Percentiles rank a stretch among this genome's conserved stretches.
phyloP scores from a whole-genome alignment of 352 stramenopile genomes.

The Phytophthora cajani region DNA sequence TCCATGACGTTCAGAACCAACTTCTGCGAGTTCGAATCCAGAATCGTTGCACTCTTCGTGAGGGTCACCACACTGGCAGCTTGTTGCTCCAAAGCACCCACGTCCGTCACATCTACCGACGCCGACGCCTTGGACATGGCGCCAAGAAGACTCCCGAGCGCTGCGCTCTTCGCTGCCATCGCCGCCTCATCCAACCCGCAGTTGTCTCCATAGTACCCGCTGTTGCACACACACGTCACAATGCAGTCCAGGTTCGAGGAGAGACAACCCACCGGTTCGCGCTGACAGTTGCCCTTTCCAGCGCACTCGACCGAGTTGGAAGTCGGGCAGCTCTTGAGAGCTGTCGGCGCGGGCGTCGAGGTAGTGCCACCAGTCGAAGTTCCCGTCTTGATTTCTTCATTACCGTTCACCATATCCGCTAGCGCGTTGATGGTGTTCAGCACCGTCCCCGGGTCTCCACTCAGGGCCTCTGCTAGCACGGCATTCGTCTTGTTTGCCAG shows the following conservation, averaged over 20 bases:
- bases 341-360: constrained; percentile 31
- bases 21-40: constrained; percentile 53
- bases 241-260: constrained; percentile 60
- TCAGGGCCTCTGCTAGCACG: constrained; percentile 54
- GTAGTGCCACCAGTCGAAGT: constrained; percentile 18
- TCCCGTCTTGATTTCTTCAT: constrained; percentile 45
- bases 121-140: constrained; percentile 62
- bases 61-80: constrained; percentile 71
- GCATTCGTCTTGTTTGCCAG: constrained; percentile 59
- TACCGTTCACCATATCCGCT: constrained; percentile 65
- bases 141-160: constrained; percentile 55
- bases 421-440: constrained; percentile 73
- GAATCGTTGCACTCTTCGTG: constrained; percentile 62
- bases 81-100: constrained; percentile 66
- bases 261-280: constrained; percentile 45
- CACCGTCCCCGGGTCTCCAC: constrained; percentile 62
- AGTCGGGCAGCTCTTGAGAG: constrained; percentile 60
- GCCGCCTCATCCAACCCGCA: constrained; percentile 58
- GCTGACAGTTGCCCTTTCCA: constrained; percentile 55
- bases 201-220: constrained; percentile 66
- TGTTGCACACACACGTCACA: constrained; percentile 55
- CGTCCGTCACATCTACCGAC: constrained; percentile 59
- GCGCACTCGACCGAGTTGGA: constrained; percentile 50
- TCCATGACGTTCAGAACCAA: constrained; percentile 66
- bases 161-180: constrained; percentile 60